Conservation (phyloP, 164 flowering plant genomes). For the Dillenia suffruticosa region DNA sequence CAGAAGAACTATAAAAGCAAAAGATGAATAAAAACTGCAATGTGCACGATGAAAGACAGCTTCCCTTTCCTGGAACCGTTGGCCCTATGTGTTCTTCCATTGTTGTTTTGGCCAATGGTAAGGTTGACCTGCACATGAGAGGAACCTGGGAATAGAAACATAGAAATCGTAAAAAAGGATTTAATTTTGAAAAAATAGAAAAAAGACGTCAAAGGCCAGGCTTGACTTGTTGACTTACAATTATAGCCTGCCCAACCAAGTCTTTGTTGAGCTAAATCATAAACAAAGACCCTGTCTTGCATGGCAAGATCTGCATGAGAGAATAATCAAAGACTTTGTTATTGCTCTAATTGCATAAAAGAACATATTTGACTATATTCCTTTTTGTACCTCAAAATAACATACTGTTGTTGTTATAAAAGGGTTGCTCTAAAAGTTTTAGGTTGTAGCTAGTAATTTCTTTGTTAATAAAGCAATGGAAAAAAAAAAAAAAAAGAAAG, state of each 20-base stretch:
- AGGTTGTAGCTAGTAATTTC: too few species aligned
- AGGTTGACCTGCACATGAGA: constrained; percentile 54
- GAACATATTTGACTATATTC: too few species aligned
- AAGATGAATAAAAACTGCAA: too few species aligned
- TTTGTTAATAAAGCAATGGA: too few species aligned
- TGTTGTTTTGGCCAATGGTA: constrained; percentile 35
- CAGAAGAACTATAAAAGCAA: too few species aligned
- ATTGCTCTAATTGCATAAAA: too few species aligned
- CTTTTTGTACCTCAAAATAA: too few species aligned
- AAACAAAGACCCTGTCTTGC: constrained; percentile 85
- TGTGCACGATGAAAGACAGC: too few species aligned
- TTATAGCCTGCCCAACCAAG: constrained; percentile 88
- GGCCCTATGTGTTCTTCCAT: constrained; percentile 39
- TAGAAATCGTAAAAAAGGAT: neutral
- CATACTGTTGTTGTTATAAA: too few species aligned
- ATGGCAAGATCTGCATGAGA: too few species aligned
- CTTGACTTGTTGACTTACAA: constrained; percentile 39
- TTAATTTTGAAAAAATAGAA: neutral
- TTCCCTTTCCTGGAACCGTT: constrained; percentile 17
- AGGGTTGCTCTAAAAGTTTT: too few species aligned
- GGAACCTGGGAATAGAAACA: constrained; percentile 36
- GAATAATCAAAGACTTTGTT: neutral
- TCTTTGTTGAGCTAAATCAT: constrained; percentile 77
- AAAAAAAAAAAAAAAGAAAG: neutral
- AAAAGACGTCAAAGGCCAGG: neutral